Base-by-base conservation (phyloP, 352 stramenopile genomes). In the Aphanomyces cochlioides region DNA sequence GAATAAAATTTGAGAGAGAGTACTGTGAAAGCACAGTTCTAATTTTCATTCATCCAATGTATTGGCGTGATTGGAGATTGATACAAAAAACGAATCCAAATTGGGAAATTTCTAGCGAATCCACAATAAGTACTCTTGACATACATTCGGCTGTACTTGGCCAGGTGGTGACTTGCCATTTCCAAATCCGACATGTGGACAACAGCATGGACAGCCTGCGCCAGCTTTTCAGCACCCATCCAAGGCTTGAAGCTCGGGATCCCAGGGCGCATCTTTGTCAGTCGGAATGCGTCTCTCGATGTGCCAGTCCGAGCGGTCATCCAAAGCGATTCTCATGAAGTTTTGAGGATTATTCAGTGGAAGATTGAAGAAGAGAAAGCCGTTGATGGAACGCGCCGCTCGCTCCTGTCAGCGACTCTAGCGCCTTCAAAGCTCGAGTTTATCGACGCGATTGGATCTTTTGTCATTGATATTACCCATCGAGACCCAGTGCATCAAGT, bases 191-290 rank as follows among this genome's bases (percentile, higher is more conserved):
- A 28, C 28, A 28, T 28, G 28, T 2, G 28, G 28, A 28, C 28
- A 28, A 28, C 28, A 28, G 28, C 28, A 2, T 28, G 28, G 28
- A 28, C 28, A 28, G 28, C 28, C 28, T 2, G 28, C 28, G 28
- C 28, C 28, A 28, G 28, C 28, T 28, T 28, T 28, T 28, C 28
- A 28, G 28, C 28, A 28, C 28, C 28, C 28, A 28, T 28, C 28
- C 28, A 28, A 28, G 58, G 58, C 10, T 41, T 67, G 38, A 56
- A 43, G 15, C n/a, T 67, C 4, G 38, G 47, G 28, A 37, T 67
- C 17, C 60, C 60, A 13, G 60, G 60, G n/a, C 60, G 60, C 47
- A 41, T 67, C 5, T 7, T 57, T 57, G 60, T 67, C 19, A 17
- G 28, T 17, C 54, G 36, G 10, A 41, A 67, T 19, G 19, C 37